Evolutionary conservation across 495 filamentous ascomycete genomes (phyloP).

Genomic region (Friedmanniomyces endolithicus): DNA sequence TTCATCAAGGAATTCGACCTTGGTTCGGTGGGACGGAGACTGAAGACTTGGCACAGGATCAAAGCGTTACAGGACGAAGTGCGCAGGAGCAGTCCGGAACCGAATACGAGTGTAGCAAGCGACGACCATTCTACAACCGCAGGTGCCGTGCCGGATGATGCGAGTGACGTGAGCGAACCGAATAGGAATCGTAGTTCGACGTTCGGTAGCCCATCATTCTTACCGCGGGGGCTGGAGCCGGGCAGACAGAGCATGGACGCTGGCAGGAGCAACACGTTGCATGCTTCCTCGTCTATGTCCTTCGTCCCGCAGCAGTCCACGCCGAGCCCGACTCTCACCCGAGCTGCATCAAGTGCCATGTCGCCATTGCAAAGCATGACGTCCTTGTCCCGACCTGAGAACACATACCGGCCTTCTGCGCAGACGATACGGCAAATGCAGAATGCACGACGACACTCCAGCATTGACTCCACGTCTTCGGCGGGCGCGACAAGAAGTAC

Average conservation of each 20-base stretch:
- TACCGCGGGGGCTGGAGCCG: slow-evolving; percentile 42
- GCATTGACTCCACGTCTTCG: slow-evolving; percentile 49
- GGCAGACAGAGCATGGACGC: slow-evolving; percentile 30
- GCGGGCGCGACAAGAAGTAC: slow-evolving; percentile 6
- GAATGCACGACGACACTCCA: slow-evolving; percentile 77
- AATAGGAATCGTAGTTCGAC: slow-evolving; percentile 31
- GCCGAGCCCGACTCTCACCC: background rate
- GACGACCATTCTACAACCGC: slow-evolving; percentile 16
- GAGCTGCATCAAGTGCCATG: slow-evolving; percentile 2
- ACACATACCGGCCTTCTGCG: slow-evolving; percentile 52
- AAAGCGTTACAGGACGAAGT: slow-evolving; percentile 80
- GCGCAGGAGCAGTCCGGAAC: slow-evolving; percentile 35
- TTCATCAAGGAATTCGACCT: slow-evolving; percentile 94
- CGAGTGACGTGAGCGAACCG: slow-evolving; percentile 12
- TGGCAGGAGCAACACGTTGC: slow-evolving; percentile 26
- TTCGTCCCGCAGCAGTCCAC: background rate
- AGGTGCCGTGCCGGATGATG: slow-evolving; percentile 12
- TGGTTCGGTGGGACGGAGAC: slow-evolving; percentile 72
- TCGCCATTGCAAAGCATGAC: slow-evolving; percentile 34
- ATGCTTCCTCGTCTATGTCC: background rate
- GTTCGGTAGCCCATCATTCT: slow-evolving; percentile 33
- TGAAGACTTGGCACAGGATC: slow-evolving; percentile 94
- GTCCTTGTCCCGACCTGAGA: slow-evolving; percentile 36
- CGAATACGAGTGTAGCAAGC: slow-evolving; percentile 25
- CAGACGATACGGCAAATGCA: slow-evolving; percentile 74